phyloP scores from a whole-genome alignment of 208 protist genomes.

The Borovskyia barvae region DNA sequence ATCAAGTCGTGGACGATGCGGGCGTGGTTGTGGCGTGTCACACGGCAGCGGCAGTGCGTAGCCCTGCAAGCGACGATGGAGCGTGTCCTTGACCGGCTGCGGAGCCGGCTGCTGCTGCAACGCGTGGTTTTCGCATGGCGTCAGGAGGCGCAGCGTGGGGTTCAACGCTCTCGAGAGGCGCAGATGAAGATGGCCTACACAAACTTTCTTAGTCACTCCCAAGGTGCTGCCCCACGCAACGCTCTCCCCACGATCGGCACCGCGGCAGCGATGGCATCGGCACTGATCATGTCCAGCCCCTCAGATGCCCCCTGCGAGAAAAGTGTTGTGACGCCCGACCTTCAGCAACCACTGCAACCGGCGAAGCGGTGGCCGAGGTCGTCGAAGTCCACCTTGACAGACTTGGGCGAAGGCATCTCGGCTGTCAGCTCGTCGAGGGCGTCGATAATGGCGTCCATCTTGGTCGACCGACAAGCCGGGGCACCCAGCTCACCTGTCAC shows the following conservation, averaged over 20 bases:
- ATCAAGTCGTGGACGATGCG: conserved; percentile 73
- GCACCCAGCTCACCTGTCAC: too few species aligned
- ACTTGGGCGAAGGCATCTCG: too few species aligned
- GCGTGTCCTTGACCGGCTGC: conserved; percentile 22
- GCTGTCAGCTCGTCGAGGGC: too few species aligned
- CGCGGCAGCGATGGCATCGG: not conserved
- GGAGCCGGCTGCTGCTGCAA: conserved; percentile 27
- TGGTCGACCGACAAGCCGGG: too few species aligned
- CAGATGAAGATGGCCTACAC: conserved; percentile 50
- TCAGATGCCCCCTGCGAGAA: too few species aligned
- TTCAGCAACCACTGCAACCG: too few species aligned
- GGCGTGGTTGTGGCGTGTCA: conserved; percentile 53
- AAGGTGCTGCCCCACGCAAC: conserved; percentile 30
- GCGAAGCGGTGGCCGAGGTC: too few species aligned
- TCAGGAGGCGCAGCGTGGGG: conserved; percentile 27
- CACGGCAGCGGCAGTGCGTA: conserved; percentile 11
- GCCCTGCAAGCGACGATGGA: conserved; percentile 4
- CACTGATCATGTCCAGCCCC: not conserved
- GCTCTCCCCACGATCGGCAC: conserved; percentile 12
- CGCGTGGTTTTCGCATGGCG: conserved; percentile 59
- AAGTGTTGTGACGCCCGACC: too few species aligned
- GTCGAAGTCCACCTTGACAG: too few species aligned
- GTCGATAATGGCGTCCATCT: too few species aligned
- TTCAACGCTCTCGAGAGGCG: conserved; percentile 24
- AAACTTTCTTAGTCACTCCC: conserved; percentile 47